Percentiles rank a stretch among this genome's conserved stretches.
Conservation (phyloP, 768 basidiomycete genomes). For the Pulveroboletus ravenelii region DNA sequence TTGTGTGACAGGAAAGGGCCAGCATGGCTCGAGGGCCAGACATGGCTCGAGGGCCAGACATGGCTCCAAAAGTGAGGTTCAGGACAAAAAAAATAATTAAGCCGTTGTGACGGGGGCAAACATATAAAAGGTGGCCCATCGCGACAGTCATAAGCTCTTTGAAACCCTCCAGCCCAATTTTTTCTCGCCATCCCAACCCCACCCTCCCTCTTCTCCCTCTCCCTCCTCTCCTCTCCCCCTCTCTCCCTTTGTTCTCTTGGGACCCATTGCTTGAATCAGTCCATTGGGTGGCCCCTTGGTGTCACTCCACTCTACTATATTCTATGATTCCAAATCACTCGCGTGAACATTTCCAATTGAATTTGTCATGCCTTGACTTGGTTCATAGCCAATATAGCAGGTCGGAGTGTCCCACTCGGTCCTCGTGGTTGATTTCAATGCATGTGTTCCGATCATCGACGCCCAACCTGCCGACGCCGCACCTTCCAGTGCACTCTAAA, state of each 20-base stretch:
- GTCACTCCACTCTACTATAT: conserved; percentile 32
- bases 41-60: conserved; percentile 2
- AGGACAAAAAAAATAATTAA: conserved; percentile 5
- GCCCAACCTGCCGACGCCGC: too few species aligned
- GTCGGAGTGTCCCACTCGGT: conserved; percentile 35
- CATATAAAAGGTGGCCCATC: conserved; percentile 19
- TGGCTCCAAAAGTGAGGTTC: conserved; percentile 7
- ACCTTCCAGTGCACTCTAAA: background rate
- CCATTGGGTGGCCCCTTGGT: conserved; percentile 20
- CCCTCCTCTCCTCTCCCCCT: background rate
- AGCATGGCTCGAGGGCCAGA: conserved; percentile 5
- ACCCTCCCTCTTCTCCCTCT: background rate
- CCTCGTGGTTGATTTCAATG: conserved; percentile 6
- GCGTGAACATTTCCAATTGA: conserved; percentile 31
- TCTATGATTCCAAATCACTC: conserved; percentile 38
- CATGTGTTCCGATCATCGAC: background rate
- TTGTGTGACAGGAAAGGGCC: conserved; percentile 20
- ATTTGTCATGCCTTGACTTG: conserved; percentile 35
- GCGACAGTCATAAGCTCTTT: background rate
- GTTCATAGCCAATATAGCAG: conserved; percentile 61
- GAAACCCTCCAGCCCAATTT: conserved; percentile 3
- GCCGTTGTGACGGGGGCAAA: background rate
- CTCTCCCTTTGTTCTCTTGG: background rate
- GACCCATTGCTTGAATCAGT: conserved; percentile 9
- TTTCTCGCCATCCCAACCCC: conserved; percentile 21